Evolutionary conservation across 805 yeast genomes (phyloP), one percentile per base, ranked within the genome.

Genomic region (Blastobotrys parvus): DNA sequence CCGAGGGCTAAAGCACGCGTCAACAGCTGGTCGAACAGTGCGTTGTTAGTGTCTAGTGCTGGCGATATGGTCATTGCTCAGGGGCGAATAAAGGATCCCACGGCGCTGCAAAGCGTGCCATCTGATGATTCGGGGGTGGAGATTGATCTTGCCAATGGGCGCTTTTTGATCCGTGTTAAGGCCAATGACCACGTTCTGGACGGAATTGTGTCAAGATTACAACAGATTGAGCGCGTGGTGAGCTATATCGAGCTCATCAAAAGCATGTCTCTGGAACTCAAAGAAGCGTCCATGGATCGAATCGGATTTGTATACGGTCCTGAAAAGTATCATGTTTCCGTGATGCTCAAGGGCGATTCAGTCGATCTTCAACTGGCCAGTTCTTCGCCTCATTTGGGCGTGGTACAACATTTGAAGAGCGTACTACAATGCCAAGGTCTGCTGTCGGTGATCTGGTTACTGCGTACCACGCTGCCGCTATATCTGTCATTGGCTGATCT

Each of bases 201-300:
- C 20, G 23, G 18, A 6, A 39, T 47, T 2, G 32, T 42, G 7
- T n/a, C 20, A 16, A 50, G 54, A 19, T 45, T 60, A 21, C 38
- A 49, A 8, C 55, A 54, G 38, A 52, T 61, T 18, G 60, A 59
- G 39, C 52, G 59, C 10, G 54, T 61, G 25, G 59, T 61, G 16
- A 50, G 52, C 47, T 59, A 55, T 42, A 46, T 58, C 32, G 51
- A 51, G 27, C 53, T 57, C 22, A 43, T 62, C 37, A 54, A 55
- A 46, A 43, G 54, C n/a, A 44, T 48, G 41, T 34, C 45, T 2
- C 46, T 61, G 20, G 56, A 54, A 13, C 50, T 61, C 20, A 43
- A 39, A 11, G 54, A 55, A 17, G 59, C 61, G 3, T 53, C 62
- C 19, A 53, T 61, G 53, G 48, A 47, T 19, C 41, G 49, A 23